These are phyloP conservation scores for Tetragonia tetragonoides DNA, from an alignment of 148 eudicot genomes.

Conservation along the genomic window DNA sequence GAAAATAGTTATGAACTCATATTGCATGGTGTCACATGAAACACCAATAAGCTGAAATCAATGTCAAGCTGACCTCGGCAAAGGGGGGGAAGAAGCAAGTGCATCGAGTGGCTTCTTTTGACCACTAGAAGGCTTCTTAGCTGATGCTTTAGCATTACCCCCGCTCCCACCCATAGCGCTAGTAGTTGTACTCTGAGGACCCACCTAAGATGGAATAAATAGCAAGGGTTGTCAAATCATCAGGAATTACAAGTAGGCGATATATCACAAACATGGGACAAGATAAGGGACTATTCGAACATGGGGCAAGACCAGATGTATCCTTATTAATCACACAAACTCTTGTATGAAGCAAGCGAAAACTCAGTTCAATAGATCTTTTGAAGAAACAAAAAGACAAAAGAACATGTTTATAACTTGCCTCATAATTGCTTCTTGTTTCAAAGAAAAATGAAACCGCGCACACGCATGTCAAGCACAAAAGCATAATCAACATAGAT, in stretches of 20 bases:
- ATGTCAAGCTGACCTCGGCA: slow-evolving; percentile 52
- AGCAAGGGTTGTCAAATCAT: slow-evolving; percentile 7
- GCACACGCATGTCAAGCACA: too few relatives aligned
- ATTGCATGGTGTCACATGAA: neutral
- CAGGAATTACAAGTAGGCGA: neutral
- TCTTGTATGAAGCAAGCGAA: neutral
- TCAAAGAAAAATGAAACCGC: too few relatives aligned
- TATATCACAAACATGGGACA: neutral
- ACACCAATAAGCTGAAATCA: neutral
- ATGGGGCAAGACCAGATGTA: neutral
- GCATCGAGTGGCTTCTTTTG: slow-evolving; percentile 82
- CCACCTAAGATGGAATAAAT: slow-evolving; percentile 35
- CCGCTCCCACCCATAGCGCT: slow-evolving; percentile 36
- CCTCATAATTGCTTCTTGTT: too few relatives aligned
- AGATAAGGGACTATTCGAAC: slow-evolving; percentile 1
- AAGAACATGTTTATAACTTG: too few relatives aligned
- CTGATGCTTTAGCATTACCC: slow-evolving; percentile 48
- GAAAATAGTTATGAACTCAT: neutral
- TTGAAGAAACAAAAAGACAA: neutral
- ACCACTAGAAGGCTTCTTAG: slow-evolving; percentile 53
- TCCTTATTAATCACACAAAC: neutral
- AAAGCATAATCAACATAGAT: neutral
- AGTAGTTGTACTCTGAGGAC: slow-evolving; percentile 43
- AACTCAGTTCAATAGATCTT: neutral
- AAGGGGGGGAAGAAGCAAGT: slow-evolving; percentile 65